Base-by-base conservation (phyloP, 495 filamentous ascomycete species). In the Podospora fimiseda region DNA sequence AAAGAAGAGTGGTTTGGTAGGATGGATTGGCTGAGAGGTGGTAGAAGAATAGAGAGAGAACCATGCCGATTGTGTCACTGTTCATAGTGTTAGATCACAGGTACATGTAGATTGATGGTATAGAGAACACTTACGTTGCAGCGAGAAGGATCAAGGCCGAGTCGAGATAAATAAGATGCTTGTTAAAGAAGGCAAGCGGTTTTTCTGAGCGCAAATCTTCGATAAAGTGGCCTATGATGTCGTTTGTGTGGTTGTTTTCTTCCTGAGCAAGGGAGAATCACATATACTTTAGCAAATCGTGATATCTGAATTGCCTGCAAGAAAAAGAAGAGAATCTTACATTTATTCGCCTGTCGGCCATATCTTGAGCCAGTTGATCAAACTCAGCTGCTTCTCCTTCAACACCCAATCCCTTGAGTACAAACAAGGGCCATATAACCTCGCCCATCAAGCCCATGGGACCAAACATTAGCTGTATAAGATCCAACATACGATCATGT, bases 391-490 rank as follows among this genome's bases (percentile, higher is more conserved):
- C 41, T 1, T 56, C 53, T 1, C 38, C 44, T 0, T 48, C 41
- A 7, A 52, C 21, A 16, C 39, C 42, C 4, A 63, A 23, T 1
- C 22, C 21, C 20, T 58, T 38, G 11, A 50, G 6, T 9, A 63
- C 19, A 0, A 22, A 45, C 13, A 60, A 9, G 13, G 60, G 60
- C 60, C 60, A 63, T 3, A 16, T 24, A 5, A 63, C 14, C 40
- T 52, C 30, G 7, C 60, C 57, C 9, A 60, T 48, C n/a, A 47
- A 36, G 9, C 36, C 54, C 8, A 58, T 39, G 6, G 19, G 39
- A 3, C 40, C 51, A 22, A 67, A 64, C 18, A 57, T 60, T 18
- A 48, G 30, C 44, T 64, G 57, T 3, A 64, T 30, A 23, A 60
- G 38, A 3, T 57, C 30, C 6, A 63, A 33, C 57, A 63, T 60